Percentiles rank a stretch among this genome's conserved stretches.
Evolutionary conservation across 768 basidiomycete species (phyloP).

Genomic region (Russula earlei): DNA sequence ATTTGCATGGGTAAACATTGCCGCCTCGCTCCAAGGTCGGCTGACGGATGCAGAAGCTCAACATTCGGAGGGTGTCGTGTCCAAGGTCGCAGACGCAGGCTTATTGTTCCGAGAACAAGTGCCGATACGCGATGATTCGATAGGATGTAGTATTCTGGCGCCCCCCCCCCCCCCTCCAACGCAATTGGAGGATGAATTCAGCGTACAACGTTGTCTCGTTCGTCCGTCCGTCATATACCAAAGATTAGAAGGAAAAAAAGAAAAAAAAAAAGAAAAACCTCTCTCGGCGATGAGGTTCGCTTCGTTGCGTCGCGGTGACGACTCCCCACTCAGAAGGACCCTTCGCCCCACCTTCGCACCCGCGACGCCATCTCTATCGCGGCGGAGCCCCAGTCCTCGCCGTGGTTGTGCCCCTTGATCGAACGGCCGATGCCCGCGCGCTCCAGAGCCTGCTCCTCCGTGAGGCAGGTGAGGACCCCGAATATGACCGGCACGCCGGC

Average conservation of each 20-base stretch:
- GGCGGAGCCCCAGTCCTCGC: slow-evolving; percentile 95
- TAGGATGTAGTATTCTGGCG: neutral
- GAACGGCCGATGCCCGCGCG: slow-evolving; percentile 76
- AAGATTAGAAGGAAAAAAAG: neutral
- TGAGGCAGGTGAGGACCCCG: slow-evolving; percentile 88
- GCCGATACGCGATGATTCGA: neutral
- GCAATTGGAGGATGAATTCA: neutral
- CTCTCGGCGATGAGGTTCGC: too few relatives aligned
- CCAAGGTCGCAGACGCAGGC: neutral
- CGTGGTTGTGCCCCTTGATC: slow-evolving; percentile 88
- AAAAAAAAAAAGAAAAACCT: too few relatives aligned
- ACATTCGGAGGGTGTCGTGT: neutral
- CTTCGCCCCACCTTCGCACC: slow-evolving; percentile 56
- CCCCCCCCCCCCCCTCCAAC: too few relatives aligned
- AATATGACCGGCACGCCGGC: slow-evolving; percentile 92
- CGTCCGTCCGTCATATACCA: neutral
- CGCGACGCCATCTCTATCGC: slow-evolving; percentile 88
- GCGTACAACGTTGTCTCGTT: neutral
- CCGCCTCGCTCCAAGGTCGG: neutral
- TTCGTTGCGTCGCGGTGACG: too few relatives aligned
- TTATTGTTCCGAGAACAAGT: neutral
- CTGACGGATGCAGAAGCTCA: neutral
- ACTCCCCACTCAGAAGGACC: slow-evolving; percentile 48
- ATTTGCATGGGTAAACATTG: too few relatives aligned
- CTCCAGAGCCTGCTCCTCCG: slow-evolving; percentile 90